Conservation (phyloP, 768 basidiomycete species). For the Vishniacozyma victoriae region DNA sequence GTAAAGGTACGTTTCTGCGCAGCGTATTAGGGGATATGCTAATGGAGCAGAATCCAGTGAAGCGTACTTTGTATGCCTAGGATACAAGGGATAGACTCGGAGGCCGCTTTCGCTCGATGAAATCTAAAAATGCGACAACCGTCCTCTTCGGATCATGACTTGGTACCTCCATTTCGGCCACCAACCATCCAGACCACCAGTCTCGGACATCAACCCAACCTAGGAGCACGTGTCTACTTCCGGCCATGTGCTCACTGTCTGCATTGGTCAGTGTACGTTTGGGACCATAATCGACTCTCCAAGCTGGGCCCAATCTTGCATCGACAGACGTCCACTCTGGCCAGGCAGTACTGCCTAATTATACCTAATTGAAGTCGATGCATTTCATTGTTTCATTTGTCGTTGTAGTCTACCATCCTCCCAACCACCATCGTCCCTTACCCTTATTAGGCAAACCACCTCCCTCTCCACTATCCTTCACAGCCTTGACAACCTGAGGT, state of each 20-base stretch:
- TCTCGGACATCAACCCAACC: no score
- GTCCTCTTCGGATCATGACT: no score
- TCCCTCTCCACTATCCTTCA: constrained; percentile 16
- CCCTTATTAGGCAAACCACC: constrained; percentile 14
- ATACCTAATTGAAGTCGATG: not conserved
- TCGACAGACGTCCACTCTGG: no score
- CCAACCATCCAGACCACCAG: no score
- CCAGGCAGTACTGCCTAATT: not conserved
- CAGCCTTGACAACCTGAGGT: constrained; percentile 22
- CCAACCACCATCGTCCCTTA: constrained; percentile 18
- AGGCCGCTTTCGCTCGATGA: not conserved
- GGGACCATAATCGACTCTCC: no score
- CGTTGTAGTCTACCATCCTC: constrained; percentile 24
- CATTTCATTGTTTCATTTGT: not conserved
- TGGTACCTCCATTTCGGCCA: no score
- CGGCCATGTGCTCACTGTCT: no score
- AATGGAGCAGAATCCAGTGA: constrained; percentile 60
- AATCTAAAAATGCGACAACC: not conserved
- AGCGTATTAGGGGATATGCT: not conserved
- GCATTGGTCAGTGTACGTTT: no score
- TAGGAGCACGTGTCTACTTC: no score
- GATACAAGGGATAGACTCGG: constrained; percentile 52
- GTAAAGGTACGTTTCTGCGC: constrained; percentile 47
- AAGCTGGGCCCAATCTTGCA: no score
- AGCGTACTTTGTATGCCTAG: constrained; percentile 78